Evolutionary conservation across 176 grass and related monocot species (phyloP).

Genomic region (Cocos nucifera): DNA sequence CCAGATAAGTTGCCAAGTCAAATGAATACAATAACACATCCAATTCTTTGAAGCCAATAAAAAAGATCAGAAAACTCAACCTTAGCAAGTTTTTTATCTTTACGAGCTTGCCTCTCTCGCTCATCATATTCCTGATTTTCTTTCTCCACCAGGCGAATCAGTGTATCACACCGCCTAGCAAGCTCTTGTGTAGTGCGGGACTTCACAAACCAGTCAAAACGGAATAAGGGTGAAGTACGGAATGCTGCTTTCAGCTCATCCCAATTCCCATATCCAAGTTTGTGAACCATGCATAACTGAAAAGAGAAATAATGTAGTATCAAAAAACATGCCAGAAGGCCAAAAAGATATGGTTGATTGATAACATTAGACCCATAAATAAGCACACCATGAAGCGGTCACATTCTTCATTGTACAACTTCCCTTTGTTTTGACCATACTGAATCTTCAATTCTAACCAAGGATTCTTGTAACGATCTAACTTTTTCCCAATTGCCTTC

Average conservation of each 20-base stretch:
- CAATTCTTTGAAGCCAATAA: too few relatives aligned
- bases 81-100: constrained; percentile 85
- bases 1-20: too few relatives aligned
- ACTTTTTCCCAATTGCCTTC: constrained; percentile 86
- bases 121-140: constrained; percentile 99
- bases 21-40: too few relatives aligned
- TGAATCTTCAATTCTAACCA: constrained; percentile 97
- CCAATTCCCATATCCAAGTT: constrained; percentile 95
- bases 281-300: constrained; percentile 99
- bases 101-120: constrained; percentile 81
- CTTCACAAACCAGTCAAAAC: constrained; percentile 99
- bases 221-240: constrained; percentile 76
- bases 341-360: too few relatives aligned
- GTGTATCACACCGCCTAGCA: constrained; percentile 85
- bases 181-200: constrained; percentile 89
- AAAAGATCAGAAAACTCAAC: constrained; percentile 13
- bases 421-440: constrained; percentile 95
- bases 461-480: constrained; percentile 95
- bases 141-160: constrained; percentile 92
- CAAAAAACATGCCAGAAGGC: too few relatives aligned
- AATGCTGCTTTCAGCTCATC: constrained; percentile 96
- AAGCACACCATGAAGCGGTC: constrained; percentile 91
- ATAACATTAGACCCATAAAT: neutral
- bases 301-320: constrained; percentile 7
- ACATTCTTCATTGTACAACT: constrained; percentile 96